Percentiles rank a stretch among this genome's conserved stretches.
phyloP scores from a whole-genome alignment of 768 basidiomycete species.

The Lepiota brunneoincarnata region DNA sequence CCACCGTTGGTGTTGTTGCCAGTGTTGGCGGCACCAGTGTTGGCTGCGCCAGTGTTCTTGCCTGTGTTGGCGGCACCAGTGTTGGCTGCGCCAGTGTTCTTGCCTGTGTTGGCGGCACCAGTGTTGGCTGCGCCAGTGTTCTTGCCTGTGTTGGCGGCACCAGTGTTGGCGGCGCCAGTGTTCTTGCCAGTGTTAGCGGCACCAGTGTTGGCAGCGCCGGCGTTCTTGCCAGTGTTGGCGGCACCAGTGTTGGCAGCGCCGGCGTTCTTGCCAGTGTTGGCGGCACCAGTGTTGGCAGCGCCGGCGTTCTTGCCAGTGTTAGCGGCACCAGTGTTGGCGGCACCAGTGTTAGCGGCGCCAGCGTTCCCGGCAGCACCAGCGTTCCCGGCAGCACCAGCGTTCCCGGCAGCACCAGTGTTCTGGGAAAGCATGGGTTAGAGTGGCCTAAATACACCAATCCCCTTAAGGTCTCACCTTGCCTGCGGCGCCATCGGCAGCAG shows the following conservation, averaged over 20 bases:
- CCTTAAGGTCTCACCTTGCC: no score
- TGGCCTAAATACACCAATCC: no score
- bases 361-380: constrained; percentile 6
- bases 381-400: background rate
- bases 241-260: constrained; percentile 4
- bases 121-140: constrained; percentile 14
- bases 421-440: no score
- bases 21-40: background rate
- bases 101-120: constrained; percentile 12
- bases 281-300: background rate
- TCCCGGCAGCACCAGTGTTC: constrained; percentile 4
- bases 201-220: background rate
- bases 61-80: constrained; percentile 12
- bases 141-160: constrained; percentile 12
- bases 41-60: background rate
- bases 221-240: constrained; percentile 1
- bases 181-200: background rate
- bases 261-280: constrained; percentile 13
- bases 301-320: background rate
- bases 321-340: constrained; percentile 6
- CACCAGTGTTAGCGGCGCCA: background rate
- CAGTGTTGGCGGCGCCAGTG: constrained; percentile 23
- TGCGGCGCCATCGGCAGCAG: background rate
- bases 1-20: background rate
- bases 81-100: background rate